These are phyloP conservation scores for Clonostachys rosea DNA, from an alignment of 2,329 filamentous ascomycete species.

Conservation along the genomic window DNA sequence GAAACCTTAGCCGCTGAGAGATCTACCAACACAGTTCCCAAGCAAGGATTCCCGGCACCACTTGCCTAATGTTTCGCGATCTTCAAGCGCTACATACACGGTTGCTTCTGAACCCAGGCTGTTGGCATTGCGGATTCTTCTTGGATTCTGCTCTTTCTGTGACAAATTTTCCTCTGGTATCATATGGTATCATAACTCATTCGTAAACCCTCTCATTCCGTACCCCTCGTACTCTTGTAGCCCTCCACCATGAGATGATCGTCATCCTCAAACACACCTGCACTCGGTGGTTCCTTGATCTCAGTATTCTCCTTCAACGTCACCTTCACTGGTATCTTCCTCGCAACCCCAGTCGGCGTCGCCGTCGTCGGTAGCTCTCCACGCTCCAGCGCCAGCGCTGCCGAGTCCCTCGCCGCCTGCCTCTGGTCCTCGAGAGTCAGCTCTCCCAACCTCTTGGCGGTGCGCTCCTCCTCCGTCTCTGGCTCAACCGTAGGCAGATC, in stretches of 20 bases:
- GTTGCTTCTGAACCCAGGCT: not conserved
- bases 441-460: conserved; percentile 29
- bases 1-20: no score
- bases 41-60: no score
- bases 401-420: conserved; percentile 29
- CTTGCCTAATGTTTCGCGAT: no score
- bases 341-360: not conserved
- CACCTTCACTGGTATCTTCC: conserved; percentile 29
- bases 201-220: not conserved
- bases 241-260: conserved; percentile 44
- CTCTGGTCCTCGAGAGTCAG: conserved; percentile 39
- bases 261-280: conserved; percentile 15
- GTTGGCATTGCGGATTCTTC: conserved; percentile 1
- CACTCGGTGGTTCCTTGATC: not conserved
- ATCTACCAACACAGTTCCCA: no score
- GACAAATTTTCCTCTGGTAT: conserved; percentile 1
- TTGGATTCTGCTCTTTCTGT: not conserved
- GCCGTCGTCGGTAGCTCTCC: conserved; percentile 17
- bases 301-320: conserved; percentile 45
- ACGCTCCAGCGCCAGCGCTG: conserved; percentile 46
- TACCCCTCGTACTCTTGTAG: conserved; percentile 33
- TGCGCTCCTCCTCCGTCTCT: conserved; percentile 34
- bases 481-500: conserved; percentile 31
- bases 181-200: not conserved
- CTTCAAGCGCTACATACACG: no score